Percentiles rank a stretch among this genome's conserved stretches.
Evolutionary conservation across 371 early-diverging fungal species (phyloP).

Genomic region (Agmasoma carcini): DNA sequence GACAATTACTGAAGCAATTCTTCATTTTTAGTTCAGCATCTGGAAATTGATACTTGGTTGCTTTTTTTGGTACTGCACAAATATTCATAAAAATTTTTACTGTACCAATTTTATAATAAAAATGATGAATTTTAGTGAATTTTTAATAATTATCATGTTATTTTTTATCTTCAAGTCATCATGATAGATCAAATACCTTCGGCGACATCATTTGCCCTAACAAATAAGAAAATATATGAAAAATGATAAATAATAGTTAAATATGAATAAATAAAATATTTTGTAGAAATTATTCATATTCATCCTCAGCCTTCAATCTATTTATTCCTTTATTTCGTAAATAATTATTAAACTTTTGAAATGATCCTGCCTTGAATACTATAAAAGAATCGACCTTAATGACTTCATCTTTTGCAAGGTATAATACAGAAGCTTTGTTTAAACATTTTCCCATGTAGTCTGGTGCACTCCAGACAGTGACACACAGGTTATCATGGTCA

Average conservation of each 20-base stretch:
- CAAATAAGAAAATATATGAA: no score
- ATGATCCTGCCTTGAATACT: constrained; percentile 3
- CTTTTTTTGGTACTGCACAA: constrained; percentile 52
- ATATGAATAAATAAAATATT: no score
- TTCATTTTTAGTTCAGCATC: constrained; percentile 58
- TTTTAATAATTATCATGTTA: no score
- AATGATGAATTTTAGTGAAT: no score
- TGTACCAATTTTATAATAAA: not conserved
- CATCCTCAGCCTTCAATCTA: no score
- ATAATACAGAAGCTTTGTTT: constrained; percentile 50
- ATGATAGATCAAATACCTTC: no score
- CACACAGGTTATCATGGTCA: constrained; percentile 45
- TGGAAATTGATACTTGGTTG: constrained; percentile 46
- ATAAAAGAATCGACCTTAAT: constrained; percentile 13
- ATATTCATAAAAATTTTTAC: constrained; percentile 21
- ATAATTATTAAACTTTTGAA: no score
- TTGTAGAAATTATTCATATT: no score
- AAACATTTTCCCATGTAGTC: constrained; percentile 52
- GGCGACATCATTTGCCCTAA: no score
- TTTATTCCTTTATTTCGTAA: no score
- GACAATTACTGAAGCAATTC: constrained; percentile 65
- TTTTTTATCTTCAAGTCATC: no score
- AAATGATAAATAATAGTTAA: no score
- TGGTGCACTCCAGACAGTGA: constrained; percentile 55
- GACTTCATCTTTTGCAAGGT: constrained; percentile 33